Base-by-base conservation (phyloP, 1,139 yeast genomes). In the Saccharomyces hybrid region DNA sequence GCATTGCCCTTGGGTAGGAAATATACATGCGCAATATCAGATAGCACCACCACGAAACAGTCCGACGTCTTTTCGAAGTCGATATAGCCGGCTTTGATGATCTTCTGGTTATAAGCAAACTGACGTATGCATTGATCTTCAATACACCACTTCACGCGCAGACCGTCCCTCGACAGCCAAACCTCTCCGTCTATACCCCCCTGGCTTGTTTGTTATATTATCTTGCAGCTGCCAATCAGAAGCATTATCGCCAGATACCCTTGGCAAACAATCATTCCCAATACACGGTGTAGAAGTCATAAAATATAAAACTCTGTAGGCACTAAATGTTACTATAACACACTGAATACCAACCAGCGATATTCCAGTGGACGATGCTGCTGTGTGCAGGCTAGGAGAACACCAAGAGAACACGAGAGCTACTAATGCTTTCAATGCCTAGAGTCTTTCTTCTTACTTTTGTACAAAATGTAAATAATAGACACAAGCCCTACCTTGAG, bases 41-140 rank as follows among this genome's bases (percentile, higher is more conserved):
- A 58, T 24, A 64, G 51, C 2, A 67, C 59, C 4, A 68, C 63
- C n/a, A 65, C 62, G 12, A 69, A 55, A 46, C 68, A 66, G 42
- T 62, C 55, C 6, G 57, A 34, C 8, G 55, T 58, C 4, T 61
- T 58, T 28, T 65, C 66, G 54, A 69, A 69, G 49, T 62, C 62
- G 3, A 65, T 62, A 52, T 68, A 66, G 1, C 66, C 67, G n/a
- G 70, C 68, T 34, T 61, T 56, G 2, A 68, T 54, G 1, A 68
- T 61, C 4, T 50, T 54, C 34, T 58, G 55, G 11, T 54, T 53
- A 41, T 58, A 67, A n/a, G 48, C 48, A 50, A 64, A 67, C 29
- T 54, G 58, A 50, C 68, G 57, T n/a, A 66, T 50, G 29, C 62
- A 55, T 31, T 58, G 57, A 28, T 56, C 55, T n/a, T 57, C 66